A percentile compares a stretch with the other conserved stretches of the same genome.
phyloP scores from a whole-genome alignment of 345 rosid genomes.

The Triadica sebifera region DNA sequence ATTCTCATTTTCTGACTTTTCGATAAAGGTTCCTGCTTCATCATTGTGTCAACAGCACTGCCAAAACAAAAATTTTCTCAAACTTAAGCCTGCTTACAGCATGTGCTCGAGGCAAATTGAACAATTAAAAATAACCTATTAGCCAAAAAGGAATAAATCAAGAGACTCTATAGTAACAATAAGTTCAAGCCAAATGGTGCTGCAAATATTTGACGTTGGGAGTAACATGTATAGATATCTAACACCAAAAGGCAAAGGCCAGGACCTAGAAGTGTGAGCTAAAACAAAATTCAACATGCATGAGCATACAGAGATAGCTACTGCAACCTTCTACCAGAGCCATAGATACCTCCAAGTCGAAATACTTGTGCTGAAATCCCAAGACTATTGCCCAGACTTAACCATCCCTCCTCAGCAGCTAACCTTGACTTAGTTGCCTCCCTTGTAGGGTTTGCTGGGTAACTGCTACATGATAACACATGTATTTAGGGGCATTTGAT shows the following conservation, averaged over 20 bases:
- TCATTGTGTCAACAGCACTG: constrained; percentile 77
- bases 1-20: constrained; percentile 53
- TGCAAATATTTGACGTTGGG: background rate
- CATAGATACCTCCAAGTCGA: constrained; percentile 96
- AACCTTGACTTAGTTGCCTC: constrained; percentile 58
- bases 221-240: background rate
- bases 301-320: constrained; percentile 2
- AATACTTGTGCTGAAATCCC: constrained; percentile 57
- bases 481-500: constrained; percentile 4
- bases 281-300: background rate
- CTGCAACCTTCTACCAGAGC: constrained; percentile 83
- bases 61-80: constrained; percentile 4
- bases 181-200: background rate
- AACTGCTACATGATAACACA: constrained; percentile 37
- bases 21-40: constrained; percentile 46
- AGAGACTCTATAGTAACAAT: background rate
- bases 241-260: background rate
- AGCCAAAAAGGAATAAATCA: background rate
- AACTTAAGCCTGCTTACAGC: background rate
- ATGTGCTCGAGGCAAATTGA: background rate
- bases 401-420: constrained; percentile 82
- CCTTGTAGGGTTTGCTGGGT: constrained; percentile 51
- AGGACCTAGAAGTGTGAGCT: background rate
- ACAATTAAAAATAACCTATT: background rate
- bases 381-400: constrained; percentile 52